Evolutionary conservation across 495 filamentous ascomycete species (phyloP), one percentile per base, ranked within the genome.

Genomic region (Neurospora intermedia): DNA sequence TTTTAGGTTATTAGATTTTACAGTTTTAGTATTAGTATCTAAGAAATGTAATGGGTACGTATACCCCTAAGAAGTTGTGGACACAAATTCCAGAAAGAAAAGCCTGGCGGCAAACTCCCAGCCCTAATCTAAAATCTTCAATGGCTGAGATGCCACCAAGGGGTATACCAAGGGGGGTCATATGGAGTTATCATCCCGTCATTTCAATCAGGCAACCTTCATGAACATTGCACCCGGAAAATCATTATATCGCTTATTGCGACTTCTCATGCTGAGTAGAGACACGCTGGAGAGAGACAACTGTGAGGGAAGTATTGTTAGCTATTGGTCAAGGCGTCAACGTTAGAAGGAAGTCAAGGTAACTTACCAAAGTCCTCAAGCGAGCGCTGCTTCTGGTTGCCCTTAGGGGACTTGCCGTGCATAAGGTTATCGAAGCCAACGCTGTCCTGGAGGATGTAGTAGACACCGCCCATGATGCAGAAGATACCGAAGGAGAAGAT

Each of bases 401-500:
- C 90, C 84, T 92, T 91, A 69, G 88, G 89, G 72, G 88, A 89
- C 85, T 93, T 93, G 79, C 93, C 92, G 82, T 97, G 93, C 92
- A 96, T 94, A 74, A 97, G 86, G 85, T 95, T 93, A 83, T 97
- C 92, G 82, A 97, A 96, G 66, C 88, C 88, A 43, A 84, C 80
- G 77, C 89, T 93, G 81, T 88, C 89, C 77, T 93, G 90, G 75
- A 97, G 87, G 76, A 94, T 85, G 81, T 93, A 91, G 85, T 94
- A 94, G 75, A 88, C 80, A 81, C 84, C 84, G 73, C 82, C 85
- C 84, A 86, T 83, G 76, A 81, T 72, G 76, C 76, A 79, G 78
- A 96, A 93, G 74, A 96, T 85, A 77, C 93, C 94, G 78, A 95
- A 90, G 4, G 93, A 94, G 84, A 94, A 94, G 78, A 94, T 88